Conservation (phyloP, 2,329 filamentous ascomycete species). For the Stylonectria norvegica region DNA sequence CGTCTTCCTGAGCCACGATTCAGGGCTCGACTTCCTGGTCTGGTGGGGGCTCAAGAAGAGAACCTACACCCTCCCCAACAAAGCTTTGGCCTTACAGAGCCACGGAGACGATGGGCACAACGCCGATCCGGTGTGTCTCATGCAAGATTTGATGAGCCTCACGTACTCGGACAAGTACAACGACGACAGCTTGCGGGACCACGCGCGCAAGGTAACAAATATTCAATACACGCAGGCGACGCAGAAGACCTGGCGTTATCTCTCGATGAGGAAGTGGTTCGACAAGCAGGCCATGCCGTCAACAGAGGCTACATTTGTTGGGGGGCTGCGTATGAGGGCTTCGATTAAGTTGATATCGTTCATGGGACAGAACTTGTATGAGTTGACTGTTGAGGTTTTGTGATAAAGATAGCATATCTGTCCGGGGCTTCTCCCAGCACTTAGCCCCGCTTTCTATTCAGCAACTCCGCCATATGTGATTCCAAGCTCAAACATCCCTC, state of each 20-base stretch:
- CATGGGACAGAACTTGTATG: not conserved
- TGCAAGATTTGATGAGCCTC: slow-evolving; percentile 25
- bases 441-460: too few species aligned
- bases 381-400: not conserved
- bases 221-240: too few species aligned
- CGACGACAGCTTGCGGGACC: slow-evolving; percentile 1
- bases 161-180: slow-evolving; percentile 20
- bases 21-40: slow-evolving; percentile 23
- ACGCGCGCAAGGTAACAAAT: too few species aligned
- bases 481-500: too few species aligned
- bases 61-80: not conserved
- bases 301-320: not conserved
- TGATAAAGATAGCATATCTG: too few species aligned
- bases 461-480: too few species aligned
- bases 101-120: slow-evolving; percentile 14
- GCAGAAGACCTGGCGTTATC: too few species aligned
- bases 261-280: not conserved
- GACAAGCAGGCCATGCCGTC: not conserved
- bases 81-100: not conserved
- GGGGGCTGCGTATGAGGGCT: not conserved
- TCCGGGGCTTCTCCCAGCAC: too few species aligned
- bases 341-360: not conserved
- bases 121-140: slow-evolving; percentile 26
- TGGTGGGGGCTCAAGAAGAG: slow-evolving; percentile 28
- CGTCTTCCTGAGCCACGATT: slow-evolving; percentile 22